phyloP scores from a whole-genome alignment of 2,329 filamentous ascomycete species.

The Microascus cirrosus region DNA sequence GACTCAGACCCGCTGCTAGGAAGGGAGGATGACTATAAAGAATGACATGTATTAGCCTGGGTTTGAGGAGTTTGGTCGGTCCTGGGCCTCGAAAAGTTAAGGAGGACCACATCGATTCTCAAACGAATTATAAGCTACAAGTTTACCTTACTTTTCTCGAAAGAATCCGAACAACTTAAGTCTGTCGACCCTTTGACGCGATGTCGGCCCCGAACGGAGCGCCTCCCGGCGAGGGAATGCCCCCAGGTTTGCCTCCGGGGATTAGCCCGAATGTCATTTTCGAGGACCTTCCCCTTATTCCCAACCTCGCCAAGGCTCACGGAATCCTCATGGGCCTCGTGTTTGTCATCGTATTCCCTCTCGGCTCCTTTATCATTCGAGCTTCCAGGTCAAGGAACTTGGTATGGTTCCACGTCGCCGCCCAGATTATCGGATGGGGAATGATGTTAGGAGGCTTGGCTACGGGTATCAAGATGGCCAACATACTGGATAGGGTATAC shows the following conservation, averaged over 20 bases:
- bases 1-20: neutral
- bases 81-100: no score
- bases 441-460: constrained; percentile 50
- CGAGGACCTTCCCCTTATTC: neutral
- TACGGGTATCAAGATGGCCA: constrained; percentile 38
- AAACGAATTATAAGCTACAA: no score
- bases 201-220: neutral
- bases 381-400: constrained; percentile 29
- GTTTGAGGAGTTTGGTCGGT: no score
- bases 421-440: constrained; percentile 42
- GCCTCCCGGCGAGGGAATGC: neutral
- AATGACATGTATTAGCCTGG: no score
- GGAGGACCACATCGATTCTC: no score
- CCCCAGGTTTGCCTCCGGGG: neutral
- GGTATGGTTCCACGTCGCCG: constrained; percentile 43
- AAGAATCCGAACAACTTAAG: neutral
- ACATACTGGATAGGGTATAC: constrained; percentile 29
- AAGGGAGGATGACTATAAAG: neutral
- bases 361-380: constrained; percentile 50
- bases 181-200: neutral
- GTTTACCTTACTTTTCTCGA: no score
- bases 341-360: constrained; percentile 46
- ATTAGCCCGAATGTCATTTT: neutral
- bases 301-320: constrained; percentile 20
- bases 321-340: constrained; percentile 51